Conservation (phyloP, 2,329 filamentous ascomycete genomes). For the Alternaria panax region DNA sequence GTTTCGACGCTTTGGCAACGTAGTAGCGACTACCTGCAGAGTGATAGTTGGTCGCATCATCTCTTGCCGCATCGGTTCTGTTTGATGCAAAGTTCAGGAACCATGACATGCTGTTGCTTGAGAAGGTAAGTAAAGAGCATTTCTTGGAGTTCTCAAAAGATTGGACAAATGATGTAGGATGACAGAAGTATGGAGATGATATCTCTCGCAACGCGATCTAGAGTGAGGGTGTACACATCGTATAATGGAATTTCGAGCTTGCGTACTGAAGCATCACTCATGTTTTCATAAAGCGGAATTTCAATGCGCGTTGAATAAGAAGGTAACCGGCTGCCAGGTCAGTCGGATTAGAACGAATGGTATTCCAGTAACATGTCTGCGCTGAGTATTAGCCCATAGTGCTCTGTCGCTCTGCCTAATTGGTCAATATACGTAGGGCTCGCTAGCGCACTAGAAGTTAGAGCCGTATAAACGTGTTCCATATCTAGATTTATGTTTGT, state of each 20-base stretch:
- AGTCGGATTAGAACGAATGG: not conserved
- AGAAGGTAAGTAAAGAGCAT: not conserved
- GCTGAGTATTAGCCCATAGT: not conserved
- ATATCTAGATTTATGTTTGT: not conserved
- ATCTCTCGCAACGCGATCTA: not conserved
- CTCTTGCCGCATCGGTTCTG: not conserved
- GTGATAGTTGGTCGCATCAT: not conserved
- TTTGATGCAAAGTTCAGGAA: not conserved
- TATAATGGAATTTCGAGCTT: not conserved
- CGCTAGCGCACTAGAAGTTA: not conserved
- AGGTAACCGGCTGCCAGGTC: not conserved
- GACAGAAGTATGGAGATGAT: not conserved
- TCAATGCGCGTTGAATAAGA: not conserved
- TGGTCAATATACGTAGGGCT: not conserved
- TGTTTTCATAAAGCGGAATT: not conserved
- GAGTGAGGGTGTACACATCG: not conserved
- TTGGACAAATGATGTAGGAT: not conserved
- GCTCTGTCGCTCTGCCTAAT: not conserved
- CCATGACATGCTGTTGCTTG: not conserved
- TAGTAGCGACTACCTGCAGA: not conserved
- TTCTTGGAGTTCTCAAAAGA: not conserved
- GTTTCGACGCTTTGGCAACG: not conserved
- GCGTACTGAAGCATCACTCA: not conserved
- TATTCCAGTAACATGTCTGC: not conserved
- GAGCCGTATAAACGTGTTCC: not conserved